These are phyloP conservation scores for Pholiota adiposa DNA, from an alignment of 1,284 basidiomycete species.

Conservation along the genomic window DNA sequence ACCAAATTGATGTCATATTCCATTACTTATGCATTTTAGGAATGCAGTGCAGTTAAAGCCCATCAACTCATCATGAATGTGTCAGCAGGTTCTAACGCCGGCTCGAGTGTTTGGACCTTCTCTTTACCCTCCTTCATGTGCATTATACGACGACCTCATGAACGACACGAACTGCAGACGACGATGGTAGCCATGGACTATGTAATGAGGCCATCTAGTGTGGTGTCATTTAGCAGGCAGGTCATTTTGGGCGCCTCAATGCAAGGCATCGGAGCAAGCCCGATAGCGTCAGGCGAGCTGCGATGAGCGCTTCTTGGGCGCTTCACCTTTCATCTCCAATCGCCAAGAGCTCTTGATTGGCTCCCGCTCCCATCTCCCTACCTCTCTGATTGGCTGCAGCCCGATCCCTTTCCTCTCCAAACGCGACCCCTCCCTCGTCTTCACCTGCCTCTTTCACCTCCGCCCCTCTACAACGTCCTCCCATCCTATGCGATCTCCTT, in stretches of 20 bases:
- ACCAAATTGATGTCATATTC: too few species aligned
- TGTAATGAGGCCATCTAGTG: neutral
- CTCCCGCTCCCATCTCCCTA: too few species aligned
- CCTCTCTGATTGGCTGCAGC: too few species aligned
- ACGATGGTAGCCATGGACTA: slow-evolving; percentile 11
- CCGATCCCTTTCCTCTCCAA: too few species aligned
- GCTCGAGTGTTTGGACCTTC: neutral
- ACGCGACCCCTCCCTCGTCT: too few species aligned
- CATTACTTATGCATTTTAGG: too few species aligned
- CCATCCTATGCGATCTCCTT: too few species aligned
- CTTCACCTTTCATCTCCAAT: too few species aligned
- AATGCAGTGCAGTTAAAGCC: neutral
- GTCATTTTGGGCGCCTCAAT: neutral
- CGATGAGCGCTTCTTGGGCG: too few species aligned
- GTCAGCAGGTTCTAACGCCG: neutral
- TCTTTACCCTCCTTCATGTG: slow-evolving; percentile 19
- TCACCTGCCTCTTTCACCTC: too few species aligned
- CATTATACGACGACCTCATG: slow-evolving; percentile 24
- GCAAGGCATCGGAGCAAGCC: neutral
- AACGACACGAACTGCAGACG: slow-evolving; percentile 18
- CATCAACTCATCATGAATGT: neutral
- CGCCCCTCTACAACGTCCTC: too few species aligned
- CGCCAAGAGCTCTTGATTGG: too few species aligned
- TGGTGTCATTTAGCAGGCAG: neutral
- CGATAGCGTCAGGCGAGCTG: neutral